These are phyloP conservation scores for Nepenthes gracilis DNA, from an alignment of 148 eudicot species.

Conservation along the genomic window DNA sequence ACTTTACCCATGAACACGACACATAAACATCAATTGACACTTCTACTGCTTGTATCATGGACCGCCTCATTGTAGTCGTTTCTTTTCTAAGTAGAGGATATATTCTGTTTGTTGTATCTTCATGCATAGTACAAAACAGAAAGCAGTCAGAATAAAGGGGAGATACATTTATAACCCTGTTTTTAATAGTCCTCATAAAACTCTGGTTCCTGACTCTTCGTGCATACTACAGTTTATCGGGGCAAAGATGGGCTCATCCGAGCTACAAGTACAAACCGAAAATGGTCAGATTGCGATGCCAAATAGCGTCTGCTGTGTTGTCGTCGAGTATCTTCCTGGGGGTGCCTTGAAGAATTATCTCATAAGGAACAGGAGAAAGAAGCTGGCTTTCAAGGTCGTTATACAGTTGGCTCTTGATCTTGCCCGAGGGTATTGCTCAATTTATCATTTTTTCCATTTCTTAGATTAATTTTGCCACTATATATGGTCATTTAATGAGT, in stretches of 20 bases:
- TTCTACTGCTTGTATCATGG: too few species aligned
- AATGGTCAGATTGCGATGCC: constrained; percentile 78
- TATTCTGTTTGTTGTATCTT: too few species aligned
- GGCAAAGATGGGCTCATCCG: constrained; percentile 80
- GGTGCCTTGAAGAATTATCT: constrained; percentile 72
- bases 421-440: constrained; percentile 62
- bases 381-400: constrained; percentile 73
- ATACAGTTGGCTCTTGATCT: constrained; percentile 78
- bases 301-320: constrained; percentile 68
- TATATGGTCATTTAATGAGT: not conserved
- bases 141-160: too few species aligned
- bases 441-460: too few species aligned
- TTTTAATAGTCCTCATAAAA: too few species aligned
- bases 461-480: not conserved
- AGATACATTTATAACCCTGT: too few species aligned
- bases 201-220: not conserved
- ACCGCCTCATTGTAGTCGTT: too few species aligned
- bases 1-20: too few species aligned
- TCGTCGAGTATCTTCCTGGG: constrained; percentile 78
- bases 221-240: constrained; percentile 60
- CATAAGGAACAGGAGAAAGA: constrained; percentile 65
- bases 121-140: too few species aligned
- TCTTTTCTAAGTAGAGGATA: too few species aligned
- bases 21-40: too few species aligned
- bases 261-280: constrained; percentile 65